Evolutionary conservation across 768 basidiomycete genomes (phyloP), one percentile per base, ranked within the genome.

Genomic region (Melanogaster broomeanus): DNA sequence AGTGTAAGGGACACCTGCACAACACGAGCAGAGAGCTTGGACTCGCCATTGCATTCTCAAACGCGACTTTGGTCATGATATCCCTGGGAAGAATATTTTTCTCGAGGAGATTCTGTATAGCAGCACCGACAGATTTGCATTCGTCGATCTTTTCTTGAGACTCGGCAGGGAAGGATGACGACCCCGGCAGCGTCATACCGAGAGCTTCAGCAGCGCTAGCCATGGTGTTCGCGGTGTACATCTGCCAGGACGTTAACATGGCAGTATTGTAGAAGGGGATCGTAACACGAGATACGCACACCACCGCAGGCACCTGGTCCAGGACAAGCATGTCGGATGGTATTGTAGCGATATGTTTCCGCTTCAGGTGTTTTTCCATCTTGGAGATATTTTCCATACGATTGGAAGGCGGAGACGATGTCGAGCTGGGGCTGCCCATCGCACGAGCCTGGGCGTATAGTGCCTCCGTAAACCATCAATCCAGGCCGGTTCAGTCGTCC

Each of bases 161-260:
- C 66, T 93, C 88, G 31, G 97, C 97, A 6, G 94, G 94, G 79
- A 88, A 98, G 8, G 93, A 95, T 0, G 94, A 95, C n/a, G 94
- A 97, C 25, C 96, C 96, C 8, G 97, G 91, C 9, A 98, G 73
- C 15, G 93, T 83, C 96, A 99, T 99, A 41, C 97, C 97, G 60
- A 99, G 70, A 1, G 89, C 94, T 72, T 99, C 97, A 38, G 91
- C 81, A 13, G 94, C 93, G 57, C 91, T 93, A 5, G 96, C 93
- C 92, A 99, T 98, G 3, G 97, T 98, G 71, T 98, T 99, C 30
- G 93, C 92, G 6, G 94, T 97, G 70, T 96, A 96, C 93, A 96
- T 95, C 93, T 94, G 66, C 8, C 45, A 28, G 27, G 16, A 16
- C 40, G 53, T 50, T 28, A 63, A 52, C 13, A 53, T 58, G 19